Evolutionary conservation across 2,329 filamentous ascomycete genomes (phyloP), one percentile per base, ranked within the genome.

Genomic region (Ophiostoma perfectum): DNA sequence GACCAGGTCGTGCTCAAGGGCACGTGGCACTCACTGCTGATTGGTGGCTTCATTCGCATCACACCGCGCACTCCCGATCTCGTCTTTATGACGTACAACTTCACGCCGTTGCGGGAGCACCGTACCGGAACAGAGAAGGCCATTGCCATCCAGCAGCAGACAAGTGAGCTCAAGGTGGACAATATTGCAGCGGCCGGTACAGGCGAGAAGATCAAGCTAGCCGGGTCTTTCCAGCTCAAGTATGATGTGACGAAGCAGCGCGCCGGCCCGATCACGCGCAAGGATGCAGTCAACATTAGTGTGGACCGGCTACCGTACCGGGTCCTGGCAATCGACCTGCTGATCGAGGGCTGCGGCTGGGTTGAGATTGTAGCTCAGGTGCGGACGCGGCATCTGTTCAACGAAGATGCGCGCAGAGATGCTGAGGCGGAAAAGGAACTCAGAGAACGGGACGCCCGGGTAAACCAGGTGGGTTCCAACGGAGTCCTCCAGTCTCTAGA

Each of bases 321-420:
- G 14, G 87, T 98, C 2, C 83, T 95, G 70, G 87, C 90, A 8
- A 85, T 89, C 0, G 96, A 99, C 75, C 87, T 99, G 38, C 80
- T 99, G 14, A 88, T 99, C 65, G 94, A 98, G 77, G 93, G 95
- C 1, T 89, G 93, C 39, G 95, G 95, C 7, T 99, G 96, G 91
- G 84, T 99, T 2, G 95, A 99, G 78, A 78, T 99, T 55, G 88
- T 88, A 0, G 89, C 89, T 3, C 94, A 99, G 78, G 86, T 96
- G 9, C 86, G 94, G 66, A 85, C 82, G 16, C 84, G 78, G 74
- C 80, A 83, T 69, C 78, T 83, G 67, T 79, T 70, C 63, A 63
- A 47, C 4, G 70, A 70, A 27, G 44, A 18, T 14, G 62, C 18
- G 16, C 65, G 68, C 38, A 44, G 68, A 8, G 69, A 70, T 12